Percentiles rank a stretch among this genome's conserved stretches.
Evolutionary conservation across 768 basidiomycete species (phyloP).

Genomic region (Podaxis sp.): DNA sequence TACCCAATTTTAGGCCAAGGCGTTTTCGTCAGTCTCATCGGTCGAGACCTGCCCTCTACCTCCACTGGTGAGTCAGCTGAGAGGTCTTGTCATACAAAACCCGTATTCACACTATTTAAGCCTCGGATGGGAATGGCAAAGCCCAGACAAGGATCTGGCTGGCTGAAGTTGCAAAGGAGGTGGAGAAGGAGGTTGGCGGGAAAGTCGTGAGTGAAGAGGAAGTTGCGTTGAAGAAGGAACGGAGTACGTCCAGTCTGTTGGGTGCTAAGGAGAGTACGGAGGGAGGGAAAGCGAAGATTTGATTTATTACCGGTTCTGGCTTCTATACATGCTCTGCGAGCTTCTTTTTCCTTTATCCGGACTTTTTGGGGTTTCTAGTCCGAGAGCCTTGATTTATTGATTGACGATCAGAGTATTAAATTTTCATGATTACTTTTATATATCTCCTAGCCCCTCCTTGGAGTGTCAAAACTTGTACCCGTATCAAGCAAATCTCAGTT

Average conservation of each 20-base stretch:
- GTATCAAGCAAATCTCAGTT: neutral
- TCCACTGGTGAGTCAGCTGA: neutral
- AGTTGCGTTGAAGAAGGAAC: constrained; percentile 48
- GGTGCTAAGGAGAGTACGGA: neutral
- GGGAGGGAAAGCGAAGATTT: constrained; percentile 9
- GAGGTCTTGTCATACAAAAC: neutral
- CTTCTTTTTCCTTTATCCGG: neutral
- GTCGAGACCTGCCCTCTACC: constrained; percentile 32
- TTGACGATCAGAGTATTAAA: neutral
- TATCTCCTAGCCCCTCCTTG: neutral
- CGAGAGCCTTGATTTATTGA: neutral
- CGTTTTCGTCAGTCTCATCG: constrained; percentile 73
- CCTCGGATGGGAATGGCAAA: constrained; percentile 37
- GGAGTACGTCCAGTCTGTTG: constrained; percentile 5
- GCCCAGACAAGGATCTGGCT: constrained; percentile 46
- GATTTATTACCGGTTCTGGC: neutral
- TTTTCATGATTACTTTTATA: neutral
- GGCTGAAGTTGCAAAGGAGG: constrained; percentile 57
- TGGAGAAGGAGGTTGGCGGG: constrained; percentile 57
- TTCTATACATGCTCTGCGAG: neutral
- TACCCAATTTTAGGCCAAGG: constrained; percentile 66
- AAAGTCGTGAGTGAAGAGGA: constrained; percentile 65
- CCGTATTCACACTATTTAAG: neutral
- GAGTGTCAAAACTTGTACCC: neutral
- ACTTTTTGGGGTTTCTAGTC: neutral